These are phyloP conservation scores for Meyerozyma smithsonii DNA, from an alignment of 1,139 yeast genomes.

Conservation along the genomic window DNA sequence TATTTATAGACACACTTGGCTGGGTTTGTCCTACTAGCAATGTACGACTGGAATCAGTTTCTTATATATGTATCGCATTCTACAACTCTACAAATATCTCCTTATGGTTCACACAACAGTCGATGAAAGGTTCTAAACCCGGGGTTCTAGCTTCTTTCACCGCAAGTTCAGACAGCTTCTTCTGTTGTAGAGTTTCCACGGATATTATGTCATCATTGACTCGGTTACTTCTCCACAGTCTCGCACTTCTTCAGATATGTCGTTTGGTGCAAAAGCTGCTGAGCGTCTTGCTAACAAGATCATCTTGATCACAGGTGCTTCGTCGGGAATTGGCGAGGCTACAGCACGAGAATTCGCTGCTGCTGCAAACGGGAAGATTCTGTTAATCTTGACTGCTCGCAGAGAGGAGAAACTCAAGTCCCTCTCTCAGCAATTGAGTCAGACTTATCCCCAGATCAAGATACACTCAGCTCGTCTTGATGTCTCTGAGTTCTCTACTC, in stretches of 20 bases:
- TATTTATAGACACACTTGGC: too few species aligned
- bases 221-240: too few species aligned
- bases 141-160: too few species aligned
- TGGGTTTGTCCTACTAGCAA: too few species aligned
- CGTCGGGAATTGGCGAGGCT: slow-evolving; percentile 57
- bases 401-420: slow-evolving; percentile 33
- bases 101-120: too few species aligned
- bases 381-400: slow-evolving; percentile 40
- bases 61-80: too few species aligned
- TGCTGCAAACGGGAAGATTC: slow-evolving; percentile 35
- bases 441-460: slow-evolving; percentile 22
- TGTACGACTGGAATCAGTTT: too few species aligned
- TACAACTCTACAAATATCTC: background rate
- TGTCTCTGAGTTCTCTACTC: slow-evolving; percentile 32
- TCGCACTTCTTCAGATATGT: slow-evolving; percentile 20
- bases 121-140: too few species aligned
- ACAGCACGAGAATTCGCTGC: slow-evolving; percentile 37
- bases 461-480: slow-evolving; percentile 27
- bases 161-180: too few species aligned
- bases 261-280: slow-evolving; percentile 51
- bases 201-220: too few species aligned
- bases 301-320: slow-evolving; percentile 69
- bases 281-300: slow-evolving; percentile 58
- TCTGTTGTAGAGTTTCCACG: background rate
- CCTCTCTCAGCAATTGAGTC: slow-evolving; percentile 23